These are phyloP conservation scores for Tanacetum coccineum DNA, from an alignment of 129 eudicot species.

Conservation along the genomic window DNA sequence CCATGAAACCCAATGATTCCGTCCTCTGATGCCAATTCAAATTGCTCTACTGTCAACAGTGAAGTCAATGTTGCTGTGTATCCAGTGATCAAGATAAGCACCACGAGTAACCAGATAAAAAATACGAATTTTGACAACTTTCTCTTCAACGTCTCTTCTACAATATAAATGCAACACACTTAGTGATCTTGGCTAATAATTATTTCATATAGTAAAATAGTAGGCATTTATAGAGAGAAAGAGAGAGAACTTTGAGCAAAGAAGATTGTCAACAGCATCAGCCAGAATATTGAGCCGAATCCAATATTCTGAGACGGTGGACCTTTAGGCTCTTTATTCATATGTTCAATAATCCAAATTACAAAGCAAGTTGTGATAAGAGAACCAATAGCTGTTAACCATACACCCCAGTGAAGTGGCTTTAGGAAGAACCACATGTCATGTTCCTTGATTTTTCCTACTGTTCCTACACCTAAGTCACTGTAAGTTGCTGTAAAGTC, in stretches of 20 bases:
- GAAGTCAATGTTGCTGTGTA: too few relatives aligned
- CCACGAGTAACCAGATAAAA: too few relatives aligned
- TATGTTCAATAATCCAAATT: constrained; percentile 32
- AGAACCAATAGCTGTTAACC: constrained; percentile 24
- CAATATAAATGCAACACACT: too few relatives aligned
- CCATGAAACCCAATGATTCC: too few relatives aligned
- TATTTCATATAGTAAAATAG: too few relatives aligned
- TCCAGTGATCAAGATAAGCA: too few relatives aligned
- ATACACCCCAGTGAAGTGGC: constrained; percentile 33
- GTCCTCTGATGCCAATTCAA: too few relatives aligned
- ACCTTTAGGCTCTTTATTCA: constrained; percentile 6
- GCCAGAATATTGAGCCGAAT: constrained; percentile 27
- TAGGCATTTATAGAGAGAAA: too few relatives aligned
- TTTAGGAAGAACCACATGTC: constrained; percentile 35
- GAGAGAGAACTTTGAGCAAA: constrained; percentile 35
- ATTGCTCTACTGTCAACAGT: too few relatives aligned
- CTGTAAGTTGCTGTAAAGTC: constrained; percentile 47
- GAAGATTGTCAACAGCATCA: constrained; percentile 35
- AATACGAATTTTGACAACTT: too few relatives aligned
- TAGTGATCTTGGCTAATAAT: too few relatives aligned
- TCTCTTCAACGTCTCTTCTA: too few relatives aligned
- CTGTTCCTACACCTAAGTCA: constrained; percentile 33
- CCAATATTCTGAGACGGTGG: constrained; percentile 27
- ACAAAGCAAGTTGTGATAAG: constrained; percentile 22
- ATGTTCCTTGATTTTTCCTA: constrained; percentile 22